Evolutionary conservation across 148 eudicot genomes (phyloP), one percentile per base, ranked within the genome.

Genomic region (Euryodendron excelsum): DNA sequence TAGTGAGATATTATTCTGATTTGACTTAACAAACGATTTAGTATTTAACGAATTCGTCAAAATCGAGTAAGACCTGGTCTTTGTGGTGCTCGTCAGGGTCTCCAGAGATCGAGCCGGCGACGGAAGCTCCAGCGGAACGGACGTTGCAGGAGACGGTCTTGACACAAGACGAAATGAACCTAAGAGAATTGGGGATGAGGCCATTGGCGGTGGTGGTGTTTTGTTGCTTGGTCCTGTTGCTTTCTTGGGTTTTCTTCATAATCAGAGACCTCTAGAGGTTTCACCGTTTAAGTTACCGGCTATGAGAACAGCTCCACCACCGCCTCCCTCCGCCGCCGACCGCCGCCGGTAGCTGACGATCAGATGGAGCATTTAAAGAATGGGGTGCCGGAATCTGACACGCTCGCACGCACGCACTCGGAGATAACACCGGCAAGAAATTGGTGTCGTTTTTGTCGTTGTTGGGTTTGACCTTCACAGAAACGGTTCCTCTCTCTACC

Each of bases 131-230:
- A 44, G 98, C 98, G 37, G 96, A 93, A 79, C 95, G 87, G 25
- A 96, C 98, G 87, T 94, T 96, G 48, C 97, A 84, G 66, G 99
- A 94, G 59, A 93, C 99, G 48, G 97, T 92, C 48, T 87, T 96
- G 78, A 96, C 85, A 67, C 98, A 96, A 59, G 98, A 92, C 1
- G 99, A 92, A 34, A 96, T 86, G 60, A 96, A 88, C 85, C 93
- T 91, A 82, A 92, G 76, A 0, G 98, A 91, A 81, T 79, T 86
- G 11, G 93, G 94, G 7, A 90, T 64, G 52, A 90, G 84, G 70
- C 93, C 93, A 86, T 87, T 89, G 31, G 77, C 75, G 41, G 74
- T 76, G 48, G 31, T 80, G 6, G 21, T 48, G 33, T 27, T n/a
- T n/a, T n/a, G 45, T 81, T 18, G 28, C 74, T 58, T 77, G 7